Base-by-base conservation (phyloP, 2,329 filamentous ascomycete genomes). In the Chrysosporium keratinophilum region DNA sequence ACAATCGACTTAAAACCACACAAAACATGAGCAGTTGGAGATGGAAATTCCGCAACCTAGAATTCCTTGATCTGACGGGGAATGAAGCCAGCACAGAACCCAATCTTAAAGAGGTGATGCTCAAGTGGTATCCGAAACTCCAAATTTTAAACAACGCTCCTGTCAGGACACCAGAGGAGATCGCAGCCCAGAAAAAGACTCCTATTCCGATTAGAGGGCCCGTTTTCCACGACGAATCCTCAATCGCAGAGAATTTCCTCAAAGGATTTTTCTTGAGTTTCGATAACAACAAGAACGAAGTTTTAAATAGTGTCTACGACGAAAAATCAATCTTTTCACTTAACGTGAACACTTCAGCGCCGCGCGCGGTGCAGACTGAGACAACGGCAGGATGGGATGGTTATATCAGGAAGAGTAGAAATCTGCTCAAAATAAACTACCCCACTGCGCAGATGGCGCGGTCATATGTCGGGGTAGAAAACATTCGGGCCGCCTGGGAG, bases 71-170 rank as follows among this genome's bases (percentile, higher is more conserved):
- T 57, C 73, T 95, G 57, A 78, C 78, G 9, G 83, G 81, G 50
- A 95, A 94, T 61, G 87, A 88, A 0, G 80, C 95, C 56, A 81
- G 83, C 59, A 67, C 71, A 1, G 70, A 76, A 52, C 78, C 83
- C 7, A 77, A 78, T 56, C 86, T 84, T 66, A 77, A 80, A 55
- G 72, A 78, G 14, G 85, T 88, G 47, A 73, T 96, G 54, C 74
- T 87, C 31, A 80, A 81, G 40, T 94, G 88, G 85, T 97, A 88
- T 64, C 90, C 88, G 0, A 85, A 81, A 56, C 78, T 97, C 14
- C 82, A 83, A 62, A 79, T 83, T 56, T 74, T 97, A 60, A 95
- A 94, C 67, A 81, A 82, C 52, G 74, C 80, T 5, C 80, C 85
- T 64, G 80, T 95, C 15, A 81, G 88, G 56, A 86, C 84, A 1